Conservation (phyloP, 306 rosid genomes). For the Cicer yamashitae region DNA sequence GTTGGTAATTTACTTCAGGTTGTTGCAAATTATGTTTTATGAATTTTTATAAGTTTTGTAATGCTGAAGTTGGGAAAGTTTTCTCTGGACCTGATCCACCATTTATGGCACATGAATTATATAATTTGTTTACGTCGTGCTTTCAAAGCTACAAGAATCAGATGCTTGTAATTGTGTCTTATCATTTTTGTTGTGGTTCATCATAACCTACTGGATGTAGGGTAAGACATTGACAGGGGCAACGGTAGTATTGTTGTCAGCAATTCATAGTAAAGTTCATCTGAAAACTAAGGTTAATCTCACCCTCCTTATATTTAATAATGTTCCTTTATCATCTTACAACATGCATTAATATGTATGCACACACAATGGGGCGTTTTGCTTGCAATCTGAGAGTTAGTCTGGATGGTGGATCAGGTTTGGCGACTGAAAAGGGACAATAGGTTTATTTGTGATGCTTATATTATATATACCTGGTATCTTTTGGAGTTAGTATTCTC, state of each 20-base stretch:
- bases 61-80: conserved; percentile 1
- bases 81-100: neutral
- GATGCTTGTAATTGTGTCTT: conserved; percentile 1
- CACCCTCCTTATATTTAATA: too few relatives aligned
- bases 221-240: conserved; percentile 43
- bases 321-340: too few relatives aligned
- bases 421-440: too few relatives aligned
- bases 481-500: neutral
- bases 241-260: neutral
- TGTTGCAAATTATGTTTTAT: conserved; percentile 4
- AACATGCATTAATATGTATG: too few relatives aligned
- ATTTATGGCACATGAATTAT: conserved; percentile 20
- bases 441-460: too few relatives aligned
- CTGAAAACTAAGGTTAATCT: too few relatives aligned
- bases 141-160: conserved; percentile 5
- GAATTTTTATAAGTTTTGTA: neutral
- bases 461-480: neutral
- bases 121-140: neutral
- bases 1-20: conserved; percentile 2
- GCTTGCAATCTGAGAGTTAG: too few relatives aligned
- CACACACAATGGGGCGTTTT: too few relatives aligned
- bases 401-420: too few relatives aligned
- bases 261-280: neutral
- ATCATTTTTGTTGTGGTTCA: neutral
- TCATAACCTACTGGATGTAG: conserved; percentile 50